phyloP scores from a whole-genome alignment of 257 asterid species.

The Osmanthus fragrans region DNA sequence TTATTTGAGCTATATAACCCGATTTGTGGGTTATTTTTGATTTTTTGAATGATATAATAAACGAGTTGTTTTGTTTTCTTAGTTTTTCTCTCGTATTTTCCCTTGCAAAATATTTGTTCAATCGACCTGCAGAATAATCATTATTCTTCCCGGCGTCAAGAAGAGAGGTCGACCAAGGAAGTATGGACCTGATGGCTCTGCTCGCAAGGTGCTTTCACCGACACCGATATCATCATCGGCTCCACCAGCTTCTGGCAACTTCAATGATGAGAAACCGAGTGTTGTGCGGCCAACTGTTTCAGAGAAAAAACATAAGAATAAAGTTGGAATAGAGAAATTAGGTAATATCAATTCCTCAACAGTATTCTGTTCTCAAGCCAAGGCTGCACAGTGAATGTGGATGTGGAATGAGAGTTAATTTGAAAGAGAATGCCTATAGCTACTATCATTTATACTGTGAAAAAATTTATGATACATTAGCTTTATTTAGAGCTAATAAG shows the following conservation, averaged over 20 bases:
- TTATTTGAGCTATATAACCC: no score
- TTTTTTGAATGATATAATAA: no score
- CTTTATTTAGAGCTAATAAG: neutral
- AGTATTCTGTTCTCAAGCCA: neutral
- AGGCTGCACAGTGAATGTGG: neutral
- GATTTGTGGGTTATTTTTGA: no score
- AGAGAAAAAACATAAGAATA: slow-evolving; percentile 66
- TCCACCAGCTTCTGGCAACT: slow-evolving; percentile 46
- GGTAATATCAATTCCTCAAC: slow-evolving; percentile 41
- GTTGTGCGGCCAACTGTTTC: slow-evolving; percentile 37
- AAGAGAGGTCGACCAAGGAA: slow-evolving; percentile 93
- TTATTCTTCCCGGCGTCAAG: no score
- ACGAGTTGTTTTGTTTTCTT: no score
- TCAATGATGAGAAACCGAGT: slow-evolving; percentile 41
- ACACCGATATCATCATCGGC: slow-evolving; percentile 52
- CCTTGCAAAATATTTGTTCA: no score
- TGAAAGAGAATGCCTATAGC: neutral
- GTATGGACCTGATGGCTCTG: slow-evolving; percentile 63
- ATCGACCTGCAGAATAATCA: no score
- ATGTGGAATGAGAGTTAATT: neutral
- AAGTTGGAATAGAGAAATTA: slow-evolving; percentile 61
- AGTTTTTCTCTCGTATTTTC: no score
- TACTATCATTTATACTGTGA: no score
- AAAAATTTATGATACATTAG: neutral
- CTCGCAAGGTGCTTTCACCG: slow-evolving; percentile 41